Evolutionary conservation across 805 yeast genomes (phyloP).

Genomic region (Candida quercuum): DNA sequence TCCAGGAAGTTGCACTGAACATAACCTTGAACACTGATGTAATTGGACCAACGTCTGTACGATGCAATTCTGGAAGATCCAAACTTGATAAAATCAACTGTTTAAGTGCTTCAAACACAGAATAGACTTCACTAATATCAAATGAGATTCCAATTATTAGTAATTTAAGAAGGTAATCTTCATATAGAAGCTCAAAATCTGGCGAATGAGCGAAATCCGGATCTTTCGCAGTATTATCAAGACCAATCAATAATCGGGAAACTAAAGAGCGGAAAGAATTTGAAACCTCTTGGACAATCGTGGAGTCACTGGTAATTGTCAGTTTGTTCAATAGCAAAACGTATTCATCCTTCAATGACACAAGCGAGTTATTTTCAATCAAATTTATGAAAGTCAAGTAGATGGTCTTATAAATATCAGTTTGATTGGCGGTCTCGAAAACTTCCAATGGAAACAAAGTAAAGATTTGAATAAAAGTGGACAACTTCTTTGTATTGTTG

Average conservation of each 20-base stretch:
- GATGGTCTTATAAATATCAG: constrained; percentile 7
- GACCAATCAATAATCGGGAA: constrained; percentile 6
- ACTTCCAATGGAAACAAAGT: constrained; percentile 10
- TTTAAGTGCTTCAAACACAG: constrained; percentile 10
- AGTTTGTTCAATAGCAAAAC: constrained; percentile 6
- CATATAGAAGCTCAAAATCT: constrained; percentile 10
- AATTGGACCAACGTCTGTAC: background rate
- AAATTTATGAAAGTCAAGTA: constrained; percentile 10
- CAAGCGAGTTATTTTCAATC: constrained; percentile 16
- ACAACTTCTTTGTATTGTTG: constrained; percentile 9
- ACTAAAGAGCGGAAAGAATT: constrained; percentile 6
- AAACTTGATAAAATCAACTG: constrained; percentile 4
- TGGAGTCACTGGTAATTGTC: constrained; percentile 1
- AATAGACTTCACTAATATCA: constrained; percentile 7
- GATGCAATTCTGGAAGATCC: too few relatives aligned
- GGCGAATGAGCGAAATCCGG: background rate
- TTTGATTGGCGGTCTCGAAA: constrained; percentile 20
- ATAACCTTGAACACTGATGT: constrained; percentile 11
- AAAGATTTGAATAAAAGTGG: constrained; percentile 14
- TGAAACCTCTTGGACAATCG: constrained; percentile 8
- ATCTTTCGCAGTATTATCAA: background rate
- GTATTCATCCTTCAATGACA: constrained; percentile 9
- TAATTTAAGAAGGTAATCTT: constrained; percentile 15
- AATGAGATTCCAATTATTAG: constrained; percentile 12
- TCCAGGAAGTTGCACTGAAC: constrained; percentile 16